Conservation (phyloP, 352 stramenopile genomes). For the Phytophthora agathidicida region DNA sequence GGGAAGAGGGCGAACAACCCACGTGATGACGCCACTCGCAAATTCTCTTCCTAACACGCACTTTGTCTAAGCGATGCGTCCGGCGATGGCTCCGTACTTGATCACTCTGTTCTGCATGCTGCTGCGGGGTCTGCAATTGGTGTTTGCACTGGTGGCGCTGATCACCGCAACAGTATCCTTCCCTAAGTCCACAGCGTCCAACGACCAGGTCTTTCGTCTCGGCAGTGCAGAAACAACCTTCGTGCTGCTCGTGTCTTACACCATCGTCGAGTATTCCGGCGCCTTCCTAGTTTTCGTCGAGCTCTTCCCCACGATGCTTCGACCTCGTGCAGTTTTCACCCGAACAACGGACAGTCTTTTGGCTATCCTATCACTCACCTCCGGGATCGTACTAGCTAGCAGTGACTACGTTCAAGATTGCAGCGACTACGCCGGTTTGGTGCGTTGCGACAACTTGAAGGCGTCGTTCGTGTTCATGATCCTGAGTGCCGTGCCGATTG, state of each 20-base stretch:
- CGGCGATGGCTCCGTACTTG: slow-evolving; percentile 32
- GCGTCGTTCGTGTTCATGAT: slow-evolving; percentile 43
- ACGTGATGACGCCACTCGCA: slow-evolving; percentile 16
- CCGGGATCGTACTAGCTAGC: slow-evolving; percentile 28
- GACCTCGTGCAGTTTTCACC: slow-evolving; percentile 33
- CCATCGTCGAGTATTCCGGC: slow-evolving; percentile 26
- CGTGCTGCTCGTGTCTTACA: slow-evolving; percentile 34
- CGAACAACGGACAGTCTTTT: slow-evolving; percentile 37
- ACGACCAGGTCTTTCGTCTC: slow-evolving; percentile 23
- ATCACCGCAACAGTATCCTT: slow-evolving; percentile 29
- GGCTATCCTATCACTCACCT: slow-evolving; percentile 30
- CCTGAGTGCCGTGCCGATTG: slow-evolving; percentile 32
- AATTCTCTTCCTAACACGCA: slow-evolving; percentile 4
- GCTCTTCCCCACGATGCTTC: slow-evolving; percentile 36
- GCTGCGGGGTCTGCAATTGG: slow-evolving; percentile 36
- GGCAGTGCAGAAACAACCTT: slow-evolving; percentile 35
- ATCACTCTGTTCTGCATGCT: slow-evolving; percentile 29
- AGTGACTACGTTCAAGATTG: slow-evolving; percentile 42
- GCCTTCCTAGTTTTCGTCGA: slow-evolving; percentile 33
- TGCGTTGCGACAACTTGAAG: slow-evolving; percentile 51
- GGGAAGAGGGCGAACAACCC: slow-evolving; percentile 13
- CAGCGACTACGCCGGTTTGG: slow-evolving; percentile 29
- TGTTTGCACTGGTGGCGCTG: slow-evolving; percentile 37
- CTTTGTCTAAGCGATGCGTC: slow-evolving; percentile 1
- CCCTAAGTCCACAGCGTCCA: slow-evolving; percentile 9